Evolutionary conservation across 805 yeast species (phyloP).

Genomic region (Priceomyces haplophilus): DNA sequence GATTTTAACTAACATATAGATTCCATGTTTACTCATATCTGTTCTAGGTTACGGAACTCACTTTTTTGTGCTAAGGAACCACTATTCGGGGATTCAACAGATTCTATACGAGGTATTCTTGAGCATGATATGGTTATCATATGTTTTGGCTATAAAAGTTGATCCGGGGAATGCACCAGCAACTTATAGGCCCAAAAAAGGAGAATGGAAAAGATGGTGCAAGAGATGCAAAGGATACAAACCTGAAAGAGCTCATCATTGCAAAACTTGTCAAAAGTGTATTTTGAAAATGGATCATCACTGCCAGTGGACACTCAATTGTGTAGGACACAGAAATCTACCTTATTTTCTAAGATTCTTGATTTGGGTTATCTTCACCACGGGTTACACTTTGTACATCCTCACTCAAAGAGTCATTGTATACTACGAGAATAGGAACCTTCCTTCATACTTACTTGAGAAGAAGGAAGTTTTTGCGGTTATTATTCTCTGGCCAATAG

Average conservation of each 20-base stretch:
- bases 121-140: conserved; percentile 69
- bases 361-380: conserved; percentile 56
- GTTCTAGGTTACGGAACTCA: conserved; percentile 63
- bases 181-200: conserved; percentile 39
- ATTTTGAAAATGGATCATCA: conserved; percentile 93
- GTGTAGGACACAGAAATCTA: conserved; percentile 76
- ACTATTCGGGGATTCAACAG: conserved; percentile 39
- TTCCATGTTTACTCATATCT: conserved; percentile 62
- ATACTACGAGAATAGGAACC: conserved; percentile 47
- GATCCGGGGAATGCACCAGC: conserved; percentile 69
- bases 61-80: conserved; percentile 48
- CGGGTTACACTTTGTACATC: conserved; percentile 45
- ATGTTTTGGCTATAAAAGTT: conserved; percentile 60
- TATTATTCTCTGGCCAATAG: conserved; percentile 51
- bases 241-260: conserved; percentile 85
- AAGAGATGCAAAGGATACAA: conserved; percentile 67
- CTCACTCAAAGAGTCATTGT: conserved; percentile 37
- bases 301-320: conserved; percentile 88
- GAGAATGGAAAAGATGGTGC: conserved; percentile 69
- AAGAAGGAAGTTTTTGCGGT: conserved; percentile 54
- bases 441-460: conserved; percentile 56
- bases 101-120: conserved; percentile 46
- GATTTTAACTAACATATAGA: conserved; percentile 35
- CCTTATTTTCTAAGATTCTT: conserved; percentile 81
- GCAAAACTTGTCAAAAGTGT: conserved; percentile 71